Percentiles rank a stretch among this genome's conserved stretches.
Conservation (phyloP, 331 rosid species). For the Pyracantha coccinea region DNA sequence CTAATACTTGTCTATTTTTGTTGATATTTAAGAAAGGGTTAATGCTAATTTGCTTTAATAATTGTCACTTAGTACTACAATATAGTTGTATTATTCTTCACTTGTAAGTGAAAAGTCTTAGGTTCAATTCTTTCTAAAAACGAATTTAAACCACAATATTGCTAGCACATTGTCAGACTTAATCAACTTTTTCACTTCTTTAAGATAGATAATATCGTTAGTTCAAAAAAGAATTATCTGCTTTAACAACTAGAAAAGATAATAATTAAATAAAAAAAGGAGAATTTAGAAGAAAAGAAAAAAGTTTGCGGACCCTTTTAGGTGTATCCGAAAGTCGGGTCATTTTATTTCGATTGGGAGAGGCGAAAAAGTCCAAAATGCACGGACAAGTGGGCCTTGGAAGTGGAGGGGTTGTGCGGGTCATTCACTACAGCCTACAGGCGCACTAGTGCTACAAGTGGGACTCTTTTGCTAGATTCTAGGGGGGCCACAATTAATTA, state of each 20-base stretch:
- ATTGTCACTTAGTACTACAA: too few relatives aligned
- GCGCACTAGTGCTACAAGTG: slow-evolving; percentile 13
- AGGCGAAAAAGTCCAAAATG: background rate
- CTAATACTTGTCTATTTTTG: too few relatives aligned
- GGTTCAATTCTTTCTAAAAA: accelerated
- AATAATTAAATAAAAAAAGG: background rate
- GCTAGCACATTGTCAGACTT: accelerated
- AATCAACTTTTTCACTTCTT: accelerated
- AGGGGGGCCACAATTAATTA: background rate
- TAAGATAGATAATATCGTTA: too few relatives aligned
- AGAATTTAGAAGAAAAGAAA: background rate
- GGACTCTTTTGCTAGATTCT: slow-evolving; percentile 7
- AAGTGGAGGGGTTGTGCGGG: background rate
- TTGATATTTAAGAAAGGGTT: too few relatives aligned
- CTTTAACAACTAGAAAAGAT: background rate
- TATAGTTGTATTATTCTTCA: accelerated
- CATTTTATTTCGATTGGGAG: background rate
- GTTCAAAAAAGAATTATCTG: too few relatives aligned
- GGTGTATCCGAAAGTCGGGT: background rate
- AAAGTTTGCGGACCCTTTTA: background rate
- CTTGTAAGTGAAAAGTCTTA: too few relatives aligned
- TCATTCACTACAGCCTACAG: background rate
- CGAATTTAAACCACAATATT: too few relatives aligned
- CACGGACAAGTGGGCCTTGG: slow-evolving; percentile 6
- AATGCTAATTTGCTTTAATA: too few relatives aligned